Evolutionary conservation across 2,329 filamentous ascomycete genomes (phyloP).

Genomic region (Karstenula rhodostoma): DNA sequence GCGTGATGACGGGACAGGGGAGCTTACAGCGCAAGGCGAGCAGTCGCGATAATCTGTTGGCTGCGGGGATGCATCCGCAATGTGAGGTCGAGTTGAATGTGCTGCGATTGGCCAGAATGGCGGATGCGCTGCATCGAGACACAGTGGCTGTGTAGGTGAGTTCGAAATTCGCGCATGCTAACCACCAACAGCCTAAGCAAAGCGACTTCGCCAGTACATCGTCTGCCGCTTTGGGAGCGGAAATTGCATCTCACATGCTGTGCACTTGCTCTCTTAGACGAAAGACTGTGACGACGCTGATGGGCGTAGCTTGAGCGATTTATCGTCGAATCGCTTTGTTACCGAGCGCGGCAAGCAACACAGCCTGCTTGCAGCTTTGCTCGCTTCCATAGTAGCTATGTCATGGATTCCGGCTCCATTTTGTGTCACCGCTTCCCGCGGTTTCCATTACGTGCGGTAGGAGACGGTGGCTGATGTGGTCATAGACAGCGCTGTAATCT

Average conservation of each 20-base stretch:
- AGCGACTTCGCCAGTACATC: constrained; percentile 7
- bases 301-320: constrained; percentile 20
- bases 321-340: constrained; percentile 21
- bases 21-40: neutral
- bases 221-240: constrained; percentile 17
- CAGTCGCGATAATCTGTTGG: constrained; percentile 8
- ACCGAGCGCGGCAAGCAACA: constrained; percentile 4
- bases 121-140: neutral
- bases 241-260: constrained; percentile 26
- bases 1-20: constrained; percentile 9
- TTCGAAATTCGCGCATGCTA: constrained; percentile 23
- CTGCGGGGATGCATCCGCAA: constrained; percentile 1
- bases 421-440: constrained; percentile 10
- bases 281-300: neutral
- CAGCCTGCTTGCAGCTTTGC: constrained; percentile 13
- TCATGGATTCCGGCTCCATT: neutral
- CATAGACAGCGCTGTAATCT: neutral
- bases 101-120: constrained; percentile 12
- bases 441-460: constrained; percentile 14
- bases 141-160: constrained; percentile 15
- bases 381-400: constrained; percentile 6
- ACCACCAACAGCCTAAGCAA: constrained; percentile 19
- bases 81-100: constrained; percentile 15
- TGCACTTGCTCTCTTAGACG: neutral
- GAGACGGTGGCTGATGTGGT: neutral